A percentile compares a stretch with the other conserved stretches of the same genome.
These are phyloP conservation scores for Phyllosticta paracitricarpa DNA, from an alignment of 2,329 filamentous ascomycete genomes.

Conservation along the genomic window DNA sequence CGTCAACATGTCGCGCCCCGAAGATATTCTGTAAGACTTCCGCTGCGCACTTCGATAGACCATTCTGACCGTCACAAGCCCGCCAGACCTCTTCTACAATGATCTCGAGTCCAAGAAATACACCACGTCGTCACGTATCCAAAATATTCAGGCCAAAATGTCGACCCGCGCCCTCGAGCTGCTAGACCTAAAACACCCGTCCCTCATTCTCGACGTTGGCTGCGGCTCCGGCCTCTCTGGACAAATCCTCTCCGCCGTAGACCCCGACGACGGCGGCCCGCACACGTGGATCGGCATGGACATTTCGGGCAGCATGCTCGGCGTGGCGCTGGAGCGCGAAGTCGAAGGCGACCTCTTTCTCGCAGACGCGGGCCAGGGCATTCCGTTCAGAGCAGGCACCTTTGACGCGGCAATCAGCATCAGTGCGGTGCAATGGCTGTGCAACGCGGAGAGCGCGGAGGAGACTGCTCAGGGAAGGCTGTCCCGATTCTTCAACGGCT, in stretches of 20 bases:
- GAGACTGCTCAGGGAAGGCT: constrained; percentile 71
- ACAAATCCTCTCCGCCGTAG: constrained; percentile 74
- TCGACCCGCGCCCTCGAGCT: constrained; percentile 87
- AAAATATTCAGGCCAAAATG: constrained; percentile 92
- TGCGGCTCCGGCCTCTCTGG: constrained; percentile 91
- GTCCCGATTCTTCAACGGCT: constrained; percentile 78
- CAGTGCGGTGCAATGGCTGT: constrained; percentile 95
- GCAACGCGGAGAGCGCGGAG: constrained; percentile 84
- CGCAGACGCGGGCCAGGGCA: constrained; percentile 88
- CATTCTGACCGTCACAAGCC: constrained; percentile 41
- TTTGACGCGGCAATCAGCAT: constrained; percentile 96
- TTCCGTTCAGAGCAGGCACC: constrained; percentile 82
- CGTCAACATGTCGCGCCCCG: constrained; percentile 76
- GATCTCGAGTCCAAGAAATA: constrained; percentile 94
- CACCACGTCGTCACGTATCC: constrained; percentile 90
- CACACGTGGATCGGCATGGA: constrained; percentile 98
- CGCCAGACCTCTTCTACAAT: constrained; percentile 95
- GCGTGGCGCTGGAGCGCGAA: constrained; percentile 81
- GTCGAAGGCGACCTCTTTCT: constrained; percentile 91
- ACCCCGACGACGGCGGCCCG: constrained; percentile 63
- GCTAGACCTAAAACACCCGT: constrained; percentile 68
- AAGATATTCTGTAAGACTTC: constrained; percentile 71
- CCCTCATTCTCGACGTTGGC: constrained; percentile 89
- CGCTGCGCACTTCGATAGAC: constrained; percentile 1
- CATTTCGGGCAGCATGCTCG: constrained; percentile 91